Evolutionary conservation across 1,284 basidiomycete species (phyloP).

Genomic region (Stygiomarasmius scandens): DNA sequence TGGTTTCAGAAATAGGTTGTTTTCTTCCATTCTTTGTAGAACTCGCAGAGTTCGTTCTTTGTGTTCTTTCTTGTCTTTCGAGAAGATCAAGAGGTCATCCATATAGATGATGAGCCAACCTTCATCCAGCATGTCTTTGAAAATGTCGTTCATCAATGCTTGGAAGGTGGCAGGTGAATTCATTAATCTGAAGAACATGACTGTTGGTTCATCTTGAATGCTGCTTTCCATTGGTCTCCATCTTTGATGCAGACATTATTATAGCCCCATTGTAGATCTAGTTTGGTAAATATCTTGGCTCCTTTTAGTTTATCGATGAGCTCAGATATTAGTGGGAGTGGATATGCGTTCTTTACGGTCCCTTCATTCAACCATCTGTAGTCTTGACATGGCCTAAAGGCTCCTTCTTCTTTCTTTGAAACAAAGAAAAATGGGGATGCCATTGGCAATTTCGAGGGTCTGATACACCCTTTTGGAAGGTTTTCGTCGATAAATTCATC

Average conservation of each 20-base stretch:
- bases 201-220: no score
- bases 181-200: no score
- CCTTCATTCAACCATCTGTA: no score
- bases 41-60: conserved; percentile 27
- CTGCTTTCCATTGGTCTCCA: conserved; percentile 29
- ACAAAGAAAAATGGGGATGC: no score
- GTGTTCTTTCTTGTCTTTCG: conserved; percentile 20
- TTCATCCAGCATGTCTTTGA: conserved; percentile 14
- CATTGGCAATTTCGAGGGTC: no score
- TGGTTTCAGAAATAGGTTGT: conserved; percentile 35
- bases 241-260: conserved; percentile 25
- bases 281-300: conserved; percentile 31
- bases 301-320: conserved; percentile 27
- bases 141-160: no score
- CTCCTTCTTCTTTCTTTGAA: no score
- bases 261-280: conserved; percentile 31
- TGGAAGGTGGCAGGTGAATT: conserved; percentile 36
- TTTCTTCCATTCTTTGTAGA: conserved; percentile 32
- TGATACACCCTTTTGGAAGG: no score
- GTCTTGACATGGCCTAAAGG: no score
- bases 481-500: no score
- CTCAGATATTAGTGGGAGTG: conserved; percentile 35
- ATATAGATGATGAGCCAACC: no score
- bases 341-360: no score
- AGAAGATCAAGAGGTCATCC: conserved; percentile 33